A percentile compares a stretch with the other conserved stretches of the same genome.
phyloP scores from a whole-genome alignment of 2,329 filamentous ascomycete species.

The Penicillium paneum region DNA sequence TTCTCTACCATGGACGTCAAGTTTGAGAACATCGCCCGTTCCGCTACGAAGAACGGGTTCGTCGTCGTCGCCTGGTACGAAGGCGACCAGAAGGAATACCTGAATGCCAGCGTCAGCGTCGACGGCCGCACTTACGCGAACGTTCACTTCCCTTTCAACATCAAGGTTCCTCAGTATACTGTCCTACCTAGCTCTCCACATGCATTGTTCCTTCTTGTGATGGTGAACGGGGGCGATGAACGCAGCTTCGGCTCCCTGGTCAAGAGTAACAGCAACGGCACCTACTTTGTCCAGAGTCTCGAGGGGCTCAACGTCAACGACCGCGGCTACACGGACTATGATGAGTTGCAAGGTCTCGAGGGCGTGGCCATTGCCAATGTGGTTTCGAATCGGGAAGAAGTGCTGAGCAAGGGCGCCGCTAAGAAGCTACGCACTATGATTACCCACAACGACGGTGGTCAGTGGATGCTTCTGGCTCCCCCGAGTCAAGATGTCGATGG shows the following conservation, averaged over 20 bases:
- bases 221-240: constrained; percentile 63
- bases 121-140: constrained; percentile 79
- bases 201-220: constrained; percentile 90
- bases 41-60: constrained; percentile 95
- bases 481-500: constrained; percentile 68
- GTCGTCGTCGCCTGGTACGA: constrained; percentile 77
- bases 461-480: constrained; percentile 76
- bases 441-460: constrained; percentile 90
- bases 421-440: constrained; percentile 90
- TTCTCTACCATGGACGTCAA: constrained; percentile 65
- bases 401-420: constrained; percentile 57
- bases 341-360: constrained; percentile 89
- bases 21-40: constrained; percentile 72
- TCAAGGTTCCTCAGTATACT: constrained; percentile 79
- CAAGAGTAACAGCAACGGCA: constrained; percentile 98
- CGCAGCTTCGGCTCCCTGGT: constrained; percentile 80
- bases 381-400: constrained; percentile 69
- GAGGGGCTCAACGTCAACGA: constrained; percentile 76
- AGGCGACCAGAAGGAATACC: constrained; percentile 59
- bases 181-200: constrained; percentile 93
- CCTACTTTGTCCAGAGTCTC: constrained; percentile 84
- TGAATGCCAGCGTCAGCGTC: constrained; percentile 78
- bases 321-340: constrained; percentile 82
- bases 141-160: constrained; percentile 81
- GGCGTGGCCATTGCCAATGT: constrained; percentile 85